These are phyloP conservation scores for Pyrrhoderma lamaoense DNA, from an alignment of 1,284 basidiomycete species.

Conservation along the genomic window DNA sequence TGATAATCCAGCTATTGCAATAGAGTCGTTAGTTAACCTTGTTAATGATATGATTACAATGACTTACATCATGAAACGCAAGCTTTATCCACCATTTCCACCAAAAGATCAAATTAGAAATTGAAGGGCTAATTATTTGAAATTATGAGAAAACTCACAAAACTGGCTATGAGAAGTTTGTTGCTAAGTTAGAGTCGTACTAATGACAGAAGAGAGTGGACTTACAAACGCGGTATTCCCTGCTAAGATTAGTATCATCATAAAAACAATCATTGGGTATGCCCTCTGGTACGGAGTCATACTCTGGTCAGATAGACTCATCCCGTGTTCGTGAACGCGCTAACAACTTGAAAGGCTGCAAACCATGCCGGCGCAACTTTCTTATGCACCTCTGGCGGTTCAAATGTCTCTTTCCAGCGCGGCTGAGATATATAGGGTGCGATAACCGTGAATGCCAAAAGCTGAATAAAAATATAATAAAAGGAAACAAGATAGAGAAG, in stretches of 20 bases:
- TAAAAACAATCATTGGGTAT: conserved; percentile 71
- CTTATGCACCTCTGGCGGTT: conserved; percentile 45
- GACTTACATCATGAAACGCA: conserved; percentile 19
- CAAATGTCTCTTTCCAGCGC: conserved; percentile 51
- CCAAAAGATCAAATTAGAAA: not conserved
- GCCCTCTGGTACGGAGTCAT: conserved; percentile 86
- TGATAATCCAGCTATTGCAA: conserved; percentile 68
- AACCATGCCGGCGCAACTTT: conserved; percentile 68
- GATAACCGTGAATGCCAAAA: conserved; percentile 62
- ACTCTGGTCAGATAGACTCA: conserved; percentile 82
- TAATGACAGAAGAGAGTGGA: no score
- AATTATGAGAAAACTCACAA: conserved; percentile 43
- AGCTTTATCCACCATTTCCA: conserved; percentile 3
- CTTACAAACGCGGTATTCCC: conserved; percentile 90
- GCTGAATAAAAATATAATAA: conserved; percentile 70
- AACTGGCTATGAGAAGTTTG: conserved; percentile 1
- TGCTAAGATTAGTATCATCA: conserved; percentile 73
- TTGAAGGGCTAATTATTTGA: not conserved
- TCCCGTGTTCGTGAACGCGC: conserved; percentile 89
- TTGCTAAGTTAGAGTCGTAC: not conserved
- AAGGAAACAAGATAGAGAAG: conserved; percentile 71
- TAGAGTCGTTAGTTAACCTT: no score
- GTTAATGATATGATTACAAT: no score
- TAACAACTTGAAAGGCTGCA: conserved; percentile 81
- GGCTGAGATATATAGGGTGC: conserved; percentile 65